Base-by-base conservation (phyloP, 1,284 basidiomycete species). In the Spongiforma sp. region DNA sequence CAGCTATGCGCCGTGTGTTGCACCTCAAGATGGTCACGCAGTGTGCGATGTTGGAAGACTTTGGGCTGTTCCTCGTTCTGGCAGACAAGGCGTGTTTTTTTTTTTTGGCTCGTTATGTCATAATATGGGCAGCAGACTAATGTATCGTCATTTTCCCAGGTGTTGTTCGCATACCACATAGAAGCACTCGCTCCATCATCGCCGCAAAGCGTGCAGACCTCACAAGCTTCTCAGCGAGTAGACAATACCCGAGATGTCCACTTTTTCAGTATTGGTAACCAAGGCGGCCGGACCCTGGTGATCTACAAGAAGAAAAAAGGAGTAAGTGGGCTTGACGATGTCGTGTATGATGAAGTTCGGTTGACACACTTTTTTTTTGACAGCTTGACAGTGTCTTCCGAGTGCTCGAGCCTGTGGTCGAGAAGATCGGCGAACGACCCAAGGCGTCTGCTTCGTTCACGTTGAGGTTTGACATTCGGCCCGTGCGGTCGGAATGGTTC, bases 221-320 rank as follows among this genome's bases (percentile, higher is more conserved):
- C 87, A 0, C 88, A 90, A 66, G 88, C 88, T 4, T 95, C 96
- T 1, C 94, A 98, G 74, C 93, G 94, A 69, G 83, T 99, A 37
- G 94, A 93, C 72, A 91, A 93, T 12, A 90, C 89, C 69, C 90
- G 93, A 72, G 96, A 98, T 70, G 95, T 99, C 11, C 89, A 93
- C 65, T 98, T 97, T 81, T 99, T 99, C 82, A 93, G 90, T 62
- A 93, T 98, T 28, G 97, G 97, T 26, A 90, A 89, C 65, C 83
- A 97, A 41, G 87, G 89, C 39, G 92, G 89, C 33, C 86, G 95
- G 17, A 97, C 95, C 0, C 81, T 98, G 26, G 91, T 99, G 11
- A 90, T 98, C 61, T 98, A 96, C 78, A 96, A 96, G 90, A 97
- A 96, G 84, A 94, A 93, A 80, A 96, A 93, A 80, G 94, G 95